A percentile compares a stretch with the other conserved stretches of the same genome.
Conservation (phyloP, 1,284 basidiomycete species). For the Leccinum cinnamomeum region DNA sequence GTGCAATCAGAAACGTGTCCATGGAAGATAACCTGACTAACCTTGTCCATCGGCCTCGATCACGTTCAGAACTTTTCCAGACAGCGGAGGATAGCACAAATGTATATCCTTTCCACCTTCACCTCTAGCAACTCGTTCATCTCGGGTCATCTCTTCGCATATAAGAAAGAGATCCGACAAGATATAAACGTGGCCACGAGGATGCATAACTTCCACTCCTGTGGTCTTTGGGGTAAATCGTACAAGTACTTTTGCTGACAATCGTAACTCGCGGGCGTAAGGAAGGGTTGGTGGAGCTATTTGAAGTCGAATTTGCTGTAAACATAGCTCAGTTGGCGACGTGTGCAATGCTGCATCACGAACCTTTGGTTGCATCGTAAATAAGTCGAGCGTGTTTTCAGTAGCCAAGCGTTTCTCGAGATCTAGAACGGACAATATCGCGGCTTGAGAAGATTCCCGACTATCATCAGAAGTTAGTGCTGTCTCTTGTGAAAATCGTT, state of each 20-base stretch:
- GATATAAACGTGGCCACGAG: constrained; percentile 82
- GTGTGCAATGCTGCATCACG: constrained; percentile 17
- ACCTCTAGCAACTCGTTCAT: constrained; percentile 54
- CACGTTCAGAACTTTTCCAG: constrained; percentile 90
- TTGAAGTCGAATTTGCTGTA: constrained; percentile 86
- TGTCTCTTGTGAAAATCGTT: constrained; percentile 61
- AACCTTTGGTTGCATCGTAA: constrained; percentile 94
- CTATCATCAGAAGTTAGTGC: constrained; percentile 53
- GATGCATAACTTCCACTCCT: constrained; percentile 71
- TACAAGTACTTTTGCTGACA: constrained; percentile 74
- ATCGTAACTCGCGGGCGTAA: constrained; percentile 79
- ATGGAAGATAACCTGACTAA: constrained; percentile 30
- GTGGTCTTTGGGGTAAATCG: constrained; percentile 79
- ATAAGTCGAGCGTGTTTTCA: constrained; percentile 86
- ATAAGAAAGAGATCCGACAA: constrained; percentile 92
- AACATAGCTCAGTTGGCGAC: constrained; percentile 17
- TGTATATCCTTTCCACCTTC: constrained; percentile 81
- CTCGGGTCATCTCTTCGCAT: constrained; percentile 76
- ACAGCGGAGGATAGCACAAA: constrained; percentile 93
- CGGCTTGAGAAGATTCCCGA: constrained; percentile 47
- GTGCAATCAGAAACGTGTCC: constrained; percentile 15
- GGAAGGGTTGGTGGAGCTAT: constrained; percentile 81
- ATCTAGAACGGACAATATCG: constrained; percentile 64
- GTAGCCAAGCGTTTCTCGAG: constrained; percentile 84
- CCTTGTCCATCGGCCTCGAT: constrained; percentile 61